Evolutionary conservation across 148 eudicot genomes (phyloP), one percentile per base, ranked within the genome.

Genomic region (Rhododendron griersonianum): DNA sequence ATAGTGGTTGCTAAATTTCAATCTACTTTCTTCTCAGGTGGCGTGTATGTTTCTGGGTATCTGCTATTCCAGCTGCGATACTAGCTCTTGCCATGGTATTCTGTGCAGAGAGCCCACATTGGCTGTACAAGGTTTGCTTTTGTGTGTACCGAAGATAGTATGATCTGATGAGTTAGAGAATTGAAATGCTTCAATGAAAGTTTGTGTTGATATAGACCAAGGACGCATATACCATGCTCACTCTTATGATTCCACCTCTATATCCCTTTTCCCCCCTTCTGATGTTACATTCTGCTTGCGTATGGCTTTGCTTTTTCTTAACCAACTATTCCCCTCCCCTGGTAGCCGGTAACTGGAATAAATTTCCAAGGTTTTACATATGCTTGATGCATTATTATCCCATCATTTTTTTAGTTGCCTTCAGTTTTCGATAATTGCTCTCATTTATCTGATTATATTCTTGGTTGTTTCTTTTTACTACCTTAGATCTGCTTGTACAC

Each of bases 21-120:
- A 13, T 85, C 23, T 33, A 45, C 37, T 39, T 81, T 18, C 78
- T 71, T 81, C 55, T 81, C 86, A 97, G 99, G 99, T 97, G 99
- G 99, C 96, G 98, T 44, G 81, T 91, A 83, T 97, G 99, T 90
- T 97, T 97, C 87, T 97, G 98, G 98, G 80, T 91, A 77, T 95
- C 98, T 81, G 89, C 89, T 25, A 87, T 97, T 90, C 99, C 99
- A 39, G 98, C 99, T 80, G 89, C 91, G 25, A 55, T 91, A 74
- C 95, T 97, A 89, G 98, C 93, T 87, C 86, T 94, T 89, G 91
- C 92, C 81, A 97, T 97, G 98, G 81, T 84, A 57, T 91, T 95
- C 80, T 94, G 95, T 90, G 99, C 91, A 30, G 99, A 95, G 87
- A 94, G 98, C 90, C 99, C 99, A 65, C 93, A 93, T 85, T 97